These are phyloP conservation scores for Lophium mytilinum DNA, from an alignment of 495 filamentous ascomycete species.

Conservation along the genomic window DNA sequence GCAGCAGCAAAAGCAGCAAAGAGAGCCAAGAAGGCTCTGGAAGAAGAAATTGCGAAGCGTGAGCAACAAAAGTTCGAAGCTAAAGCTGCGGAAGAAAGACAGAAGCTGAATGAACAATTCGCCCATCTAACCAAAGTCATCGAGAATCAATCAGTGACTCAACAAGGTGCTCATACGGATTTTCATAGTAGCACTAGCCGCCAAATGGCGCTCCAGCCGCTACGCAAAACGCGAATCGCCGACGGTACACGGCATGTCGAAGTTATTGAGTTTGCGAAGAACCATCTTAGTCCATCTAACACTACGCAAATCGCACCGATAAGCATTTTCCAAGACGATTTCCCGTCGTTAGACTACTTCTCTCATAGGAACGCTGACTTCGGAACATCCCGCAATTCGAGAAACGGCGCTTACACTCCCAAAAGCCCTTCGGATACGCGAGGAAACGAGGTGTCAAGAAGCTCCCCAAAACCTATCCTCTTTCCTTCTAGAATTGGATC, in stretches of 20 bases:
- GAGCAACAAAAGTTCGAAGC: neutral
- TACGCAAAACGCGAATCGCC: neutral
- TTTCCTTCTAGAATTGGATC: neutral
- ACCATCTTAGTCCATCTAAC: neutral
- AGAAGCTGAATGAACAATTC: conserved; percentile 4
- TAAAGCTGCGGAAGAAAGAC: conserved; percentile 1
- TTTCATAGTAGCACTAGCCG: neutral
- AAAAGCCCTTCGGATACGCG: neutral
- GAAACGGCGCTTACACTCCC: neutral
- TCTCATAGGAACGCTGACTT: neutral
- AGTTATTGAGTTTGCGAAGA: neutral
- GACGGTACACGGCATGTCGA: neutral
- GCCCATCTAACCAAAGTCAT: neutral
- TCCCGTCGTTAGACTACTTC: neutral
- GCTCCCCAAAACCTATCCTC: neutral
- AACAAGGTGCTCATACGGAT: neutral
- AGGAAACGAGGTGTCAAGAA: neutral
- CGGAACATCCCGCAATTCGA: neutral
- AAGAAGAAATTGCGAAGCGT: neutral
- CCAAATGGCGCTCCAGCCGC: neutral
- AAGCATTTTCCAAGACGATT: neutral
- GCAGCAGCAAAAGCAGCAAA: conserved; percentile 5
- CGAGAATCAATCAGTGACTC: neutral
- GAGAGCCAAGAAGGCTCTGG: neutral
- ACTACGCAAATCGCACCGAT: neutral